Evolutionary conservation across 305 asterid species (phyloP).

Genomic region (Rubia occidens): DNA sequence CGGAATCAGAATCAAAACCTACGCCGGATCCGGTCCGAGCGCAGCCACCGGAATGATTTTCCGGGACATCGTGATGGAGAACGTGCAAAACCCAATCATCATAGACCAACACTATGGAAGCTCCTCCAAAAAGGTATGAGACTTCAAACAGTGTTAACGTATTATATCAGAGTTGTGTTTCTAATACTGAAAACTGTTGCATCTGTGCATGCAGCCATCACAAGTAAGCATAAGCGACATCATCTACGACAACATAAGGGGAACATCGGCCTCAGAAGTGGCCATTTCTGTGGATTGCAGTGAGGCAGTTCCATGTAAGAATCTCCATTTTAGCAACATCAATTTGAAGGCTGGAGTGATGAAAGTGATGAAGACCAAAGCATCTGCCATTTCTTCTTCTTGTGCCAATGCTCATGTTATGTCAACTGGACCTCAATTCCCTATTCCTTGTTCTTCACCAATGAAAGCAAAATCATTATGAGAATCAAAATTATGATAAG

Average conservation of each 20-base stretch:
- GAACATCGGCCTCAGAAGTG: conserved; percentile 34
- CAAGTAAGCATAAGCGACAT: conserved; percentile 45
- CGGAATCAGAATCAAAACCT: conserved; percentile 56
- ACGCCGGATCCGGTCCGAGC: conserved; percentile 33
- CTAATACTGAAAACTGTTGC: neutral
- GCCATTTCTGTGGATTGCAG: conserved; percentile 42
- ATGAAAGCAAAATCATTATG: neutral
- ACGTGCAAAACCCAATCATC: conserved; percentile 49
- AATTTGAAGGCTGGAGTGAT: conserved; percentile 29
- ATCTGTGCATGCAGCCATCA: conserved; percentile 38
- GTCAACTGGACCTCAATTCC: conserved; percentile 34
- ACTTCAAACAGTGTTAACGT: neutral
- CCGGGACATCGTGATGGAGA: conserved; percentile 35
- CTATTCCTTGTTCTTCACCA: conserved; percentile 31
- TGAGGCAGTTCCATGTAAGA: conserved; percentile 38
- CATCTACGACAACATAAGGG: conserved; percentile 43
- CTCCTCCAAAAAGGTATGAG: conserved; percentile 25
- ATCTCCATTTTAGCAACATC: conserved; percentile 32
- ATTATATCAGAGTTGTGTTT: neutral
- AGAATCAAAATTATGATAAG: neutral
- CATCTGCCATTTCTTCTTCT: conserved; percentile 17
- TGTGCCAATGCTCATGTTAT: conserved; percentile 39
- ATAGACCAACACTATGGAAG: conserved; percentile 44
- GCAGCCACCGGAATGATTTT: conserved; percentile 40
- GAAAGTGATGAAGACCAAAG: conserved; percentile 13